phyloP scores from a whole-genome alignment of 306 rosid species.

The Medicago truncatula region DNA sequence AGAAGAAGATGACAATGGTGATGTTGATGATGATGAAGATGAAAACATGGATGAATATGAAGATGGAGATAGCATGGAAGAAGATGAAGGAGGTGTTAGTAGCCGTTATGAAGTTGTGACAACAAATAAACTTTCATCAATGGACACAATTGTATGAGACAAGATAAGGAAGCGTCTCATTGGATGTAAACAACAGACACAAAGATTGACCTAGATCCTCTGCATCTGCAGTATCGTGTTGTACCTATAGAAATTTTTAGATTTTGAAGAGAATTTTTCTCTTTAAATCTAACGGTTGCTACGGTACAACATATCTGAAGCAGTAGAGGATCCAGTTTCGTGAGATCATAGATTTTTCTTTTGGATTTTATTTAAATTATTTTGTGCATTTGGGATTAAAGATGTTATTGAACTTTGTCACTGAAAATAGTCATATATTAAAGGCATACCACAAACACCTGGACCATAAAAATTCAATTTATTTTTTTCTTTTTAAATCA shows the following conservation, averaged over 20 bases:
- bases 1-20: slow-evolving; percentile 39
- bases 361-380: slow-evolving; percentile 4
- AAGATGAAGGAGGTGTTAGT: slow-evolving; percentile 31
- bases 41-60: slow-evolving; percentile 55
- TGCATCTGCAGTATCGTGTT: neutral
- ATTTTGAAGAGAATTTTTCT: neutral
- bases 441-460: slow-evolving; percentile 38
- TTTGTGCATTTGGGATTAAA: slow-evolving; percentile 38
- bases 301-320: too few relatives aligned
- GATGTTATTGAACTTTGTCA: slow-evolving; percentile 43
- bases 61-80: slow-evolving; percentile 56
- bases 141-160: slow-evolving; percentile 70
- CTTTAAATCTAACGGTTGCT: neutral
- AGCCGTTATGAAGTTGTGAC: slow-evolving; percentile 50
- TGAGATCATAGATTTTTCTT: neutral
- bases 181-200: slow-evolving; percentile 10
- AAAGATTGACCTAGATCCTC: neutral
- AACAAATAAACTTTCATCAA: slow-evolving; percentile 56
- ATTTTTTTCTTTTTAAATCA: slow-evolving; percentile 33
- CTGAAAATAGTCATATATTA: slow-evolving; percentile 23
- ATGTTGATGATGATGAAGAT: slow-evolving; percentile 39
- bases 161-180: slow-evolving; percentile 49
- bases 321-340: too few relatives aligned
- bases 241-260: neutral
- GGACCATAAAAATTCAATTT: slow-evolving; percentile 44